Conservation (phyloP, 768 basidiomycete species). For the Pleurotus tuber-regium region DNA sequence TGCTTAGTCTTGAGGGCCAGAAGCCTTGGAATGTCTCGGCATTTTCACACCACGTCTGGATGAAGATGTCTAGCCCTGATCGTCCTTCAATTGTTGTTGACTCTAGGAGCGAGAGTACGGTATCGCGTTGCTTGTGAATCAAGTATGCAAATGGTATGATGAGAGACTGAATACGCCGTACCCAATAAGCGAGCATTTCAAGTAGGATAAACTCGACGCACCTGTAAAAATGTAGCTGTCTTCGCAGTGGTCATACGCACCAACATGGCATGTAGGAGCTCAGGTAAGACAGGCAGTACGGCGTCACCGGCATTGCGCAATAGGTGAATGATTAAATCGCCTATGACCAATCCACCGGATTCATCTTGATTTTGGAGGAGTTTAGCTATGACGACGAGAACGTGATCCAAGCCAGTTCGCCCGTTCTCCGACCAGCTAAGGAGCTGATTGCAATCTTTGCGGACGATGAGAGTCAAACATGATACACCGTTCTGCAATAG, state of each 20-base stretch:
- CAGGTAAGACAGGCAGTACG: constrained; percentile 82
- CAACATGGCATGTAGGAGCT: constrained; percentile 83
- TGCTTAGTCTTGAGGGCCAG: constrained; percentile 88
- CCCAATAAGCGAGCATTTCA: no score
- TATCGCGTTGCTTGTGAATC: constrained; percentile 81
- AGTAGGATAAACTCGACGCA: no score
- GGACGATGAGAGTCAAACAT: constrained; percentile 79
- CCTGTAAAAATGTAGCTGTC: constrained; percentile 91
- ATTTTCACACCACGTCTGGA: constrained; percentile 94
- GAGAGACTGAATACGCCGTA: no score
- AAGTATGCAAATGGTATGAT: constrained; percentile 93
- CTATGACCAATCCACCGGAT: constrained; percentile 89
- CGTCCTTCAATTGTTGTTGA: constrained; percentile 56
- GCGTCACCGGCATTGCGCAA: constrained; percentile 79
- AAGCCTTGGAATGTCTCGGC: constrained; percentile 92
- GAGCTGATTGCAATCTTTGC: constrained; percentile 84
- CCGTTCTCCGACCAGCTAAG: constrained; percentile 74
- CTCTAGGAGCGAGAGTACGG: constrained; percentile 76
- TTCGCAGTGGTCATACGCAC: constrained; percentile 78
- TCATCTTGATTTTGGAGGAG: constrained; percentile 82
- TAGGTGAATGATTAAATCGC: constrained; percentile 93
- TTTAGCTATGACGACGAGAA: constrained; percentile 74
- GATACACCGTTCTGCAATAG: constrained; percentile 73
- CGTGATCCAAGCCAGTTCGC: constrained; percentile 71
- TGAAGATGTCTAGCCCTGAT: constrained; percentile 79